Conservation (phyloP, 257 asterid species). For the Buddleja alternifolia region DNA sequence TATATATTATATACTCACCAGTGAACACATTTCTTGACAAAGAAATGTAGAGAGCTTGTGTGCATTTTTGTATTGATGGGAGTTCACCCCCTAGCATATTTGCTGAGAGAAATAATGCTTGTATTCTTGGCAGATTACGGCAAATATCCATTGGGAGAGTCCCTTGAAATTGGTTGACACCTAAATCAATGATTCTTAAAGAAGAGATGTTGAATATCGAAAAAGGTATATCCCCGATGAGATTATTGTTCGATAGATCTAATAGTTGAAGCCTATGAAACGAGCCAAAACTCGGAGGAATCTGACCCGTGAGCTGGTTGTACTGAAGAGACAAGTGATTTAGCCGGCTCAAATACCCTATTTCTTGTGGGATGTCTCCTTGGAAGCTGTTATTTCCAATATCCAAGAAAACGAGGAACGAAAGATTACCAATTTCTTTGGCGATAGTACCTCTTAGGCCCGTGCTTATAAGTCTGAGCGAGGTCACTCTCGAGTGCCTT, state of each 20-base stretch:
- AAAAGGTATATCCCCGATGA: background rate
- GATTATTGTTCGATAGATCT: background rate
- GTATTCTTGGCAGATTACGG: background rate
- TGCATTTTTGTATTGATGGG: background rate
- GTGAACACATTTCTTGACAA: background rate
- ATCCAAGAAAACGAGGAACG: background rate
- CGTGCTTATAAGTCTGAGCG: background rate
- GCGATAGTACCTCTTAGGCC: background rate
- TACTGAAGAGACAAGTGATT: background rate
- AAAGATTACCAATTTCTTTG: constrained; percentile 2
- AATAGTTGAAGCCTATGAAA: background rate
- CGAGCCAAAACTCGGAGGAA: background rate
- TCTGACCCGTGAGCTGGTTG: background rate
- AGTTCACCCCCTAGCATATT: background rate
- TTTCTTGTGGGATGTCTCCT: background rate
- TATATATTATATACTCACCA: background rate
- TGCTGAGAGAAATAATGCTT: background rate
- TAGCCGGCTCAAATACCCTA: background rate
- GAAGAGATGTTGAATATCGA: constrained; percentile 18
- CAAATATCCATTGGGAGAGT: background rate
- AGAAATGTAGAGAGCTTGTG: background rate
- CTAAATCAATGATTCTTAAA: background rate
- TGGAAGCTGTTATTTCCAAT: background rate
- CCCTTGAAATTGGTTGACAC: background rate
- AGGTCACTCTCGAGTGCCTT: background rate